Evolutionary conservation across 2,329 filamentous ascomycete genomes (phyloP).

Genomic region (Aspergillus texensis): DNA sequence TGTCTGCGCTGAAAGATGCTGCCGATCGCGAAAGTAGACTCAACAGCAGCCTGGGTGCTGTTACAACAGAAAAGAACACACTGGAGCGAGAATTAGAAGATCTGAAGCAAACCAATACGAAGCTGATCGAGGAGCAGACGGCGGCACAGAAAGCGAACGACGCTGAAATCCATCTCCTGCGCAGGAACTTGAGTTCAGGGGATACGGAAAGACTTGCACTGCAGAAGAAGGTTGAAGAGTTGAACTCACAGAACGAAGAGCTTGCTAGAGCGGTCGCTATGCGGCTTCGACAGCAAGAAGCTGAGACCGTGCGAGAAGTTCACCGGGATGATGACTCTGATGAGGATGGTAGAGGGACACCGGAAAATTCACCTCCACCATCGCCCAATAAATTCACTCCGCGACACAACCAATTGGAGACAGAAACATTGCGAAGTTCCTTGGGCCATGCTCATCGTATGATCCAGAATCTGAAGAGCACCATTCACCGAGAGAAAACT

Average conservation of each 20-base stretch:
- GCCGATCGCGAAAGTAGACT: conserved; percentile 83
- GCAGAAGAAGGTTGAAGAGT: conserved; percentile 83
- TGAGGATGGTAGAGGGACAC: conserved; percentile 70
- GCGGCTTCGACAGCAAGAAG: conserved; percentile 68
- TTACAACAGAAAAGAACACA: conserved; percentile 73
- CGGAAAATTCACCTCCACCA: conserved; percentile 85
- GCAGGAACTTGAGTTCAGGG: conserved; percentile 74
- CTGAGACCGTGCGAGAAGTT: conserved; percentile 60
- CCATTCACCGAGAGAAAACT: conserved; percentile 96
- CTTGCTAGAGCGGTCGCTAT: conserved; percentile 81
- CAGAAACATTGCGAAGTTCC: conserved; percentile 92
- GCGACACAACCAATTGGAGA: conserved; percentile 87
- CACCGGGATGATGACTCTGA: conserved; percentile 67
- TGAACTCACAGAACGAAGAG: conserved; percentile 87
- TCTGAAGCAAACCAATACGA: conserved; percentile 76
- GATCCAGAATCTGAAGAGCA: conserved; percentile 92
- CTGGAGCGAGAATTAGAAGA: conserved; percentile 90
- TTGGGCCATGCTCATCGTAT: conserved; percentile 93
- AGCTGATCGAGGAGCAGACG: conserved; percentile 78
- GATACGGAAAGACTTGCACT: conserved; percentile 78
- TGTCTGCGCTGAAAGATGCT: conserved; percentile 72
- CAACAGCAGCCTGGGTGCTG: conserved; percentile 68
- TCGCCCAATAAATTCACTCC: conserved; percentile 92
- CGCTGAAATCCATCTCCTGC: conserved; percentile 80
- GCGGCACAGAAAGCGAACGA: conserved; percentile 80